Evolutionary conservation across 257 asterid genomes (phyloP).

Genomic region (Linderniella brevidens): DNA sequence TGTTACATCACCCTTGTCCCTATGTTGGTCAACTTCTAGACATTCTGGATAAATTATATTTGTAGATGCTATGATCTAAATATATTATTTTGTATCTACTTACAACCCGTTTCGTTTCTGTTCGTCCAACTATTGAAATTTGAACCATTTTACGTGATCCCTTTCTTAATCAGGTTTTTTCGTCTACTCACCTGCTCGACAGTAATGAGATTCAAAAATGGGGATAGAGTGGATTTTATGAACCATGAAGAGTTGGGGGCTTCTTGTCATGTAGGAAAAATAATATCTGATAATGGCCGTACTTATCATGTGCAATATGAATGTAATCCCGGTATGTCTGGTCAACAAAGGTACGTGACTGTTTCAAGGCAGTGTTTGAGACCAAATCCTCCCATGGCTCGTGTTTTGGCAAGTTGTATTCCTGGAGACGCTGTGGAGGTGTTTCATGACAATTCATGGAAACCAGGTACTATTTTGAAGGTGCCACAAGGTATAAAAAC

Average conservation of each 20-base stretch:
- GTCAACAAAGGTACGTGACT: conserved; percentile 23
- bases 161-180: too few relatives aligned
- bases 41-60: too few relatives aligned
- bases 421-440: conserved; percentile 63
- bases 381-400: conserved; percentile 39
- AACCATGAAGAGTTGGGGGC: conserved; percentile 22
- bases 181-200: background rate
- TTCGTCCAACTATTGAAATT: too few relatives aligned
- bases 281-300: conserved; percentile 39
- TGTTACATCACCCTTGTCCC: too few relatives aligned
- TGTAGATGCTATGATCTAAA: too few relatives aligned
- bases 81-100: too few relatives aligned
- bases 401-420: conserved; percentile 16
- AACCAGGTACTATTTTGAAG: conserved; percentile 36
- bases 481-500: conserved; percentile 17
- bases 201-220: conserved; percentile 42
- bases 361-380: conserved; percentile 40
- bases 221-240: conserved; percentile 66
- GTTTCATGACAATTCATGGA: conserved; percentile 49
- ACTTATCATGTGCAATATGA: conserved; percentile 33
- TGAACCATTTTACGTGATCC: too few relatives aligned
- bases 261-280: conserved; percentile 43
- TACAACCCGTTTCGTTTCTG: too few relatives aligned
- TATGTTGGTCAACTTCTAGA: too few relatives aligned
- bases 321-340: conserved; percentile 15